Percentiles rank a stretch among this genome's conserved stretches.
Evolutionary conservation across 73 alveolate genomes (phyloP).

Genomic region (Paramecium sonneborni): DNA sequence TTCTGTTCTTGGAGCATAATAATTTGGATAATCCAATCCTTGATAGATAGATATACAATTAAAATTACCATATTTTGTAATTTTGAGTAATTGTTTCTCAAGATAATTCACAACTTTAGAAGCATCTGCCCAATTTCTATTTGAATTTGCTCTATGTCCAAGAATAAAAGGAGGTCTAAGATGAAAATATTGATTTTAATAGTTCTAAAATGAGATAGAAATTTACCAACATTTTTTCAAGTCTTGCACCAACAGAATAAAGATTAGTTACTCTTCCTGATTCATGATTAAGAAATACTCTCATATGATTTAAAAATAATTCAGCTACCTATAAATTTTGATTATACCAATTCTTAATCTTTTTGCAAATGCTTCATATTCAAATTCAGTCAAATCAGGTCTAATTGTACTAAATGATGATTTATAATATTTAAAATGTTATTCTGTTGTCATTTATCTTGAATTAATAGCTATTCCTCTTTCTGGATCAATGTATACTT

Average conservation of each 20-base stretch:
- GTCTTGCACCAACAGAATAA: background rate
- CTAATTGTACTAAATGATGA: background rate
- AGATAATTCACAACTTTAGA: slow-evolving; percentile 23
- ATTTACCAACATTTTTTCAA: background rate
- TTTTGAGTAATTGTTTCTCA: background rate
- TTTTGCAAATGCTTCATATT: slow-evolving; percentile 20
- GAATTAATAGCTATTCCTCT: slow-evolving; percentile 41
- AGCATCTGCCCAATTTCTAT: slow-evolving; percentile 52
- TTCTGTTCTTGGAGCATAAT: background rate
- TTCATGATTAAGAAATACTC: background rate
- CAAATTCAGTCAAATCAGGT: slow-evolving; percentile 49
- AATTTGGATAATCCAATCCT: slow-evolving; percentile 51
- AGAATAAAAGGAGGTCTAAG: slow-evolving; percentile 5
- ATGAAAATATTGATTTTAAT: background rate
- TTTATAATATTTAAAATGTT: background rate
- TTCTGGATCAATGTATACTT: slow-evolving; percentile 47
- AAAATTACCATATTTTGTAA: slow-evolving; percentile 37
- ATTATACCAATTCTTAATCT: slow-evolving; percentile 1
- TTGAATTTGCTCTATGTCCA: slow-evolving; percentile 43
- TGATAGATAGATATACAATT: background rate
- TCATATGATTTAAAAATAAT: background rate
- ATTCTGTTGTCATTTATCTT: slow-evolving; percentile 13
- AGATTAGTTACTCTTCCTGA: background rate
- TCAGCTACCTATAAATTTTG: background rate
- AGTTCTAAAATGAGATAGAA: background rate